Evolutionary conservation across 805 yeast genomes (phyloP).

Genomic region (Pichia phayaonensis): DNA sequence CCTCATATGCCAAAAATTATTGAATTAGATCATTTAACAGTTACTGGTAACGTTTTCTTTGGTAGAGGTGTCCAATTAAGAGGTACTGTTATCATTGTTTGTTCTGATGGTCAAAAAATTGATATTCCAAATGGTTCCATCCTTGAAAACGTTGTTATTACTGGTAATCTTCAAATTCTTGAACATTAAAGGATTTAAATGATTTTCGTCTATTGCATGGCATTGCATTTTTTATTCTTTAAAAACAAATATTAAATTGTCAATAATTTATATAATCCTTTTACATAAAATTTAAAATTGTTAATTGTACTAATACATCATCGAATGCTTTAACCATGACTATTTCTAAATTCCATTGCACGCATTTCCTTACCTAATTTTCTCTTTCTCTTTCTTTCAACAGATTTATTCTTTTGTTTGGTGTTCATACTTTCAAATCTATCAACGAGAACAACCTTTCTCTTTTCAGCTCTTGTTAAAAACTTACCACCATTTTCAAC

Average conservation of each 20-base stretch:
- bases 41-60: constrained; percentile 89
- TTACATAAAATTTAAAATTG: neutral
- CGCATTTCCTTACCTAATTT: constrained; percentile 75
- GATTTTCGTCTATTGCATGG: neutral
- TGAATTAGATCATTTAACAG: constrained; percentile 94
- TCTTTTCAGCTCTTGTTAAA: constrained; percentile 61
- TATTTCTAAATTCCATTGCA: constrained; percentile 26
- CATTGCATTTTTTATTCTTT: neutral
- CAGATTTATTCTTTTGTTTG: constrained; percentile 66
- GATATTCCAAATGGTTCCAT: constrained; percentile 96
- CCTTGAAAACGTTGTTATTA: constrained; percentile 92
- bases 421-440: constrained; percentile 69
- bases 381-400: constrained; percentile 84
- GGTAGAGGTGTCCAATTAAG: constrained; percentile 87
- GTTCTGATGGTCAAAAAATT: constrained; percentile 93
- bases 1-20: constrained; percentile 94
- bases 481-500: constrained; percentile 46
- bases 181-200: constrained; percentile 44
- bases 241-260: neutral
- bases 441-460: constrained; percentile 69
- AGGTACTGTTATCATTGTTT: constrained; percentile 96
- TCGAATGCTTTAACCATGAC: neutral
- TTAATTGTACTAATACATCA: neutral
- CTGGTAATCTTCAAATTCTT: constrained; percentile 90
- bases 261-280: neutral